phyloP scores from a whole-genome alignment of 2,329 filamentous ascomycete genomes.

The Paraphoma chrysanthemicola region DNA sequence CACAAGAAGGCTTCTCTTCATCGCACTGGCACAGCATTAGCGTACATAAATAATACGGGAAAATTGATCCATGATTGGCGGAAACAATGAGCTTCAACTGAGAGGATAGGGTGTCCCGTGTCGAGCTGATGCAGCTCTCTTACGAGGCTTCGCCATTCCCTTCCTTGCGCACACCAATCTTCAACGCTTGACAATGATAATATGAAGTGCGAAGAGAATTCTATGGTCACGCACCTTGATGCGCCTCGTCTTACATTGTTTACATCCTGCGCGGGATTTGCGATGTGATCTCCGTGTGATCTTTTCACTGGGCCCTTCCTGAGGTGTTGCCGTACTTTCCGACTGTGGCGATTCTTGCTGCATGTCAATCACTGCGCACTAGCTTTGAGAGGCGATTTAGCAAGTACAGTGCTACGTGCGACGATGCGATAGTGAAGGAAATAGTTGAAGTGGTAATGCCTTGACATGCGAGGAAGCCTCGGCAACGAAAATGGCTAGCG shows the following conservation, averaged over 20 bases:
- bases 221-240: constrained; percentile 26
- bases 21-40: constrained; percentile 28
- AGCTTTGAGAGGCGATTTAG: too few relatives aligned
- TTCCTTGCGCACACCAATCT: too few relatives aligned
- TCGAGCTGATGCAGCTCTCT: too few relatives aligned
- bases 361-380: constrained; percentile 4
- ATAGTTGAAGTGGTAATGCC: neutral
- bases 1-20: constrained; percentile 34
- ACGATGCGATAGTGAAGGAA: too few relatives aligned
- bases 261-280: constrained; percentile 37
- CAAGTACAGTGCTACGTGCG: neutral
- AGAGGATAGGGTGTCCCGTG: too few relatives aligned
- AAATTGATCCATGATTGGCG: too few relatives aligned
- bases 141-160: too few relatives aligned
- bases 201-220: neutral
- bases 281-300: constrained; percentile 32
- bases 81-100: too few relatives aligned
- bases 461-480: neutral
- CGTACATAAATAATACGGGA: too few relatives aligned
- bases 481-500: neutral
- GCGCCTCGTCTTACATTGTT: constrained; percentile 34
- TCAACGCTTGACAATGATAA: too few relatives aligned
- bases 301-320: constrained; percentile 12
- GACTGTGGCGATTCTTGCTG: constrained; percentile 25
- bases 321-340: constrained; percentile 5